Evolutionary conservation across 768 basidiomycete genomes (phyloP).

Genomic region (Russula sp.): DNA sequence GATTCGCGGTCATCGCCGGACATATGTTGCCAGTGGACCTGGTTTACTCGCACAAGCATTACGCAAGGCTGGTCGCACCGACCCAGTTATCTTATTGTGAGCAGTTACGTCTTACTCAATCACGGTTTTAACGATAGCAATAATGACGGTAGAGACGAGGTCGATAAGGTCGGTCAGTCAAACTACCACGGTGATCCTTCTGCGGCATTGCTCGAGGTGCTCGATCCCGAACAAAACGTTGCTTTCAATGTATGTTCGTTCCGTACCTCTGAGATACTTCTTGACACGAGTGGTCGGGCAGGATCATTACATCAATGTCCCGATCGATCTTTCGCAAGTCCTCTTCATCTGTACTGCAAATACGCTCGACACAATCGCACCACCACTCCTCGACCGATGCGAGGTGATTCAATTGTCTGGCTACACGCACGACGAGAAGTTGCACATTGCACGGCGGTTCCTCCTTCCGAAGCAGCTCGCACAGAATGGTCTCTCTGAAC

Average conservation of each 20-base stretch:
- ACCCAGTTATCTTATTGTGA: slow-evolving; percentile 72
- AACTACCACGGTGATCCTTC: slow-evolving; percentile 91
- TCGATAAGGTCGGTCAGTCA: slow-evolving; percentile 84
- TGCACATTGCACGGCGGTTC: slow-evolving; percentile 82
- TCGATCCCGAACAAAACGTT: slow-evolving; percentile 92
- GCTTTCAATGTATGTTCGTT: slow-evolving; percentile 56
- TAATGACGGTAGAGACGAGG: slow-evolving; percentile 56
- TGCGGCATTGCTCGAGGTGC: slow-evolving; percentile 84
- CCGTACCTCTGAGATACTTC: neutral
- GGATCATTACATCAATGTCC: slow-evolving; percentile 91
- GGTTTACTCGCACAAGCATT: slow-evolving; percentile 83
- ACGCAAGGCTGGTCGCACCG: slow-evolving; percentile 72
- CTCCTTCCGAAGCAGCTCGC: slow-evolving; percentile 82
- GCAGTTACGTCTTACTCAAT: slow-evolving; percentile 19
- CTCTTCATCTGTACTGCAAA: slow-evolving; percentile 94
- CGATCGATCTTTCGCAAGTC: slow-evolving; percentile 81
- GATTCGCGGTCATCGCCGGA: slow-evolving; percentile 71
- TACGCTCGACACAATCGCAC: slow-evolving; percentile 80
- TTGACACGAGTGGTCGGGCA: slow-evolving; percentile 28
- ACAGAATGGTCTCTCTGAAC: slow-evolving; percentile 64
- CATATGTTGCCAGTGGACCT: slow-evolving; percentile 88
- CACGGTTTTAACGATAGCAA: neutral
- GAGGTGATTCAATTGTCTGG: slow-evolving; percentile 82
- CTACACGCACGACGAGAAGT: slow-evolving; percentile 87
- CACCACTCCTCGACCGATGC: slow-evolving; percentile 83